Evolutionary conservation across 2,329 filamentous ascomycete genomes (phyloP), one percentile per base, ranked within the genome.

Genomic region (Xylariales sp.): DNA sequence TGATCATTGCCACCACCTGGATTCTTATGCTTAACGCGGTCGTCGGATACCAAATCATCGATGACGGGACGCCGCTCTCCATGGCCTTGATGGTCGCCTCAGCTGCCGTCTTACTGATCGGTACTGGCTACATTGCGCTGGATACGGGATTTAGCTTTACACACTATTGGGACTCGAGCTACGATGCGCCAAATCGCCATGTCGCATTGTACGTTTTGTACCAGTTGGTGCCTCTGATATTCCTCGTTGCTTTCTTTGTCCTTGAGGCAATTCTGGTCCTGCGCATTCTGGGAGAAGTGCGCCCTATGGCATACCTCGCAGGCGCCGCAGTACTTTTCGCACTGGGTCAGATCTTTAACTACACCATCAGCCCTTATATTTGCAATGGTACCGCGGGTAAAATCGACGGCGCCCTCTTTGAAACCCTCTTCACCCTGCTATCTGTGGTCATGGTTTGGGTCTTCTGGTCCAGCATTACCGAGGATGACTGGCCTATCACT

Each of bases 401-500:
- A 61, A 94, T 98, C 56, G 91, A 98, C 57, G 93, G 93, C 34
- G 81, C 91, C 5, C 66, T 98, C 1, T 98, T 98, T 61, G 79
- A 96, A 62, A 95, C 90, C 0, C 69, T 97, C 6, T 97, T 98
- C 67, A 97, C 90, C 0, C 71, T 96, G 1, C 67, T 91, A 11
- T 75, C 90, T 1, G 88, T 98, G 5, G 73, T 88, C 14, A 80
- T 80, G 65, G 67, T 96, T 47, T 98, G 93, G 90, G 63, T 87
- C 40, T 98, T 98, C 72, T 98, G 93, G 93, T 95, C 89, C 32
- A 96, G 89, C 67, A 98, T 98, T 54, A 98, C 93, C 13, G 93
- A 98, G 65, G 93, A 98, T 55, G 91, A 96, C 68, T 98, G 93
- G 93, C 88, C 90, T 14, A 74, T 76, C 62, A 67, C 71, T 23